phyloP scores from a whole-genome alignment of 345 rosid species.

The Anacardium occidentale region DNA sequence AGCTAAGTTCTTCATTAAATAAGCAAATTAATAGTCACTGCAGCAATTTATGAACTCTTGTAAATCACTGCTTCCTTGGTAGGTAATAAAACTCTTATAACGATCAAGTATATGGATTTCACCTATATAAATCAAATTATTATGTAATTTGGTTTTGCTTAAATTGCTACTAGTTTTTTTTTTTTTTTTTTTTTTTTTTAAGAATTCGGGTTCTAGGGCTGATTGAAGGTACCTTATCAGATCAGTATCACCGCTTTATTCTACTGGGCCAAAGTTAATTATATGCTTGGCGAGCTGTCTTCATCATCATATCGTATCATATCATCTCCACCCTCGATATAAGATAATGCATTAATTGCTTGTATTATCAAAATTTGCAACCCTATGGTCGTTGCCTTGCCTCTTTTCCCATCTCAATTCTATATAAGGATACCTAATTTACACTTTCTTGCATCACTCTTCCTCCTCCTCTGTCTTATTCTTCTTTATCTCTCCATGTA shows the following conservation, averaged over 20 bases:
- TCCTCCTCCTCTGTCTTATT: no score
- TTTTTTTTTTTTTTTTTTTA: no score
- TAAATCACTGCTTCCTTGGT: no score
- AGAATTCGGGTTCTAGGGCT: neutral
- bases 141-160: no score
- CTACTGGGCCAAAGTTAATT: neutral
- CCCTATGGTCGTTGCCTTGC: neutral
- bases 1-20: no score
- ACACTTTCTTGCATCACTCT: no score
- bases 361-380: neutral
- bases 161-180: no score
- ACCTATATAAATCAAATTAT: no score
- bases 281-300: constrained; percentile 19
- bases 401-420: constrained; percentile 8
- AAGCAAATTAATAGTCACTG: no score
- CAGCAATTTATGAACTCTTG: no score
- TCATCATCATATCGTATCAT: neutral
- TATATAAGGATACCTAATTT: constrained; percentile 2
- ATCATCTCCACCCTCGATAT: constrained; percentile 14
- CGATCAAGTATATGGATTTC: no score
- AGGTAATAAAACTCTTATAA: no score
- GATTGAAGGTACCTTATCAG: constrained; percentile 15
- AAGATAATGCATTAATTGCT: neutral
- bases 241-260: constrained; percentile 5
- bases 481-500: neutral